Evolutionary conservation across 83 land plant genomes (phyloP).

Genomic region (Picea abies): DNA sequence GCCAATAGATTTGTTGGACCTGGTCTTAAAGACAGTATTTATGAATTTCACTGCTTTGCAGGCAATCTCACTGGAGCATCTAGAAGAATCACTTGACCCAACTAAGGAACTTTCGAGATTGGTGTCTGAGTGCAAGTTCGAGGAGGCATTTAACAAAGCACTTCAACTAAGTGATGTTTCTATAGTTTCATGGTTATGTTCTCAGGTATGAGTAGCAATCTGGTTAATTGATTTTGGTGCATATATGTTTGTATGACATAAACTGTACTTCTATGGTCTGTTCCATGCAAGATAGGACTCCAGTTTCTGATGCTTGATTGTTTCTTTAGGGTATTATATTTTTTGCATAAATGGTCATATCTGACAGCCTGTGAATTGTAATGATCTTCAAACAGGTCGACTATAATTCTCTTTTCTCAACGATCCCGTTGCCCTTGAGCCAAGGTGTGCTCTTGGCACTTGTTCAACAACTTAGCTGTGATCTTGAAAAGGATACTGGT

Average conservation of each 20-base stretch:
- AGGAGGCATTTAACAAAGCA: conserved; percentile 96
- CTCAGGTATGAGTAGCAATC: conserved; percentile 64
- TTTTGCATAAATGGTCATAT: too few relatives aligned
- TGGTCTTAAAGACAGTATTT: not conserved
- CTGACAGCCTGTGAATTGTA: too few relatives aligned
- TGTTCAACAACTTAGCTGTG: conserved; percentile 93
- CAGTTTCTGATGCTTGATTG: too few relatives aligned
- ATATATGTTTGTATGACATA: too few relatives aligned
- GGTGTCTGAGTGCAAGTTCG: conserved; percentile 80
- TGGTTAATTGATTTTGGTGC: too few relatives aligned
- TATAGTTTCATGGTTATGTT: conserved; percentile 96
- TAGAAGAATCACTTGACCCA: conserved; percentile 92
- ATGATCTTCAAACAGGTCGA: conserved; percentile 56
- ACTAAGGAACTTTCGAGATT: conserved; percentile 84
- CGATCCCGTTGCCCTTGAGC: conserved; percentile 74
- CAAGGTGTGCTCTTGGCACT: conserved; percentile 94
- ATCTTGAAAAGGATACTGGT: conserved; percentile 72
- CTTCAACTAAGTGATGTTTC: conserved; percentile 89
- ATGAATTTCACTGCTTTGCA: conserved; percentile 12
- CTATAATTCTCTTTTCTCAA: conserved; percentile 48
- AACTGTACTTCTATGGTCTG: too few relatives aligned
- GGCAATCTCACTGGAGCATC: conserved; percentile 50
- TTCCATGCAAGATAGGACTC: too few relatives aligned
- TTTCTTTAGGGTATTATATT: too few relatives aligned
- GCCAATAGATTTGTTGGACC: not conserved